Conservation (phyloP, 176 grass and related monocot species). For the Luzula sylvatica region DNA sequence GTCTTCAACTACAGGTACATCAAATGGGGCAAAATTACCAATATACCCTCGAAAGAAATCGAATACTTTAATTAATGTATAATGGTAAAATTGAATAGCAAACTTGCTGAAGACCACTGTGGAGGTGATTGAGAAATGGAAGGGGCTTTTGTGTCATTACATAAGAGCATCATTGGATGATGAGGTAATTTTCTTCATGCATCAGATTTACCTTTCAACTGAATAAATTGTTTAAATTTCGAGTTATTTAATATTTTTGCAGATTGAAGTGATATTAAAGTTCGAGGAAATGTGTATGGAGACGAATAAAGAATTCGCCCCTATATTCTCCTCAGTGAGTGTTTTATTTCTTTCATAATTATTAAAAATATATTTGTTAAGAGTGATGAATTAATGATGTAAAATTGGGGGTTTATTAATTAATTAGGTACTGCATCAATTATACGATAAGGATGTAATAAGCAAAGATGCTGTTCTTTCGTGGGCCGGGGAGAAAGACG, state of each 20-base stretch:
- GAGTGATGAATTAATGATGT: no score
- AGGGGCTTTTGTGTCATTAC: constrained; percentile 68
- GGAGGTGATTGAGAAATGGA: constrained; percentile 61
- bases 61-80: not conserved
- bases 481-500: constrained; percentile 63
- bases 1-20: constrained; percentile 48
- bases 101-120: constrained; percentile 36
- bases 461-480: constrained; percentile 79
- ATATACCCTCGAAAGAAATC: not conserved
- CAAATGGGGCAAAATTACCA: not conserved
- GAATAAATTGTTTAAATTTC: not conserved
- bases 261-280: constrained; percentile 96
- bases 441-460: constrained; percentile 64
- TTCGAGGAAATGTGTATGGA: constrained; percentile 98
- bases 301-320: constrained; percentile 55
- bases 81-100: constrained; percentile 23
- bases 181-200: constrained; percentile 36
- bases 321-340: constrained; percentile 45
- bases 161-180: constrained; percentile 66
- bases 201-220: not conserved
- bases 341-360: constrained; percentile 9
- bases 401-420: not conserved
- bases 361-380: not conserved
- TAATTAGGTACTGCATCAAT: constrained; percentile 45
- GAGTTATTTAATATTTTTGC: constrained; percentile 14